Evolutionary conservation across 2,329 filamentous ascomycete species (phyloP).

Genomic region (Neoarthrinium moseri): DNA sequence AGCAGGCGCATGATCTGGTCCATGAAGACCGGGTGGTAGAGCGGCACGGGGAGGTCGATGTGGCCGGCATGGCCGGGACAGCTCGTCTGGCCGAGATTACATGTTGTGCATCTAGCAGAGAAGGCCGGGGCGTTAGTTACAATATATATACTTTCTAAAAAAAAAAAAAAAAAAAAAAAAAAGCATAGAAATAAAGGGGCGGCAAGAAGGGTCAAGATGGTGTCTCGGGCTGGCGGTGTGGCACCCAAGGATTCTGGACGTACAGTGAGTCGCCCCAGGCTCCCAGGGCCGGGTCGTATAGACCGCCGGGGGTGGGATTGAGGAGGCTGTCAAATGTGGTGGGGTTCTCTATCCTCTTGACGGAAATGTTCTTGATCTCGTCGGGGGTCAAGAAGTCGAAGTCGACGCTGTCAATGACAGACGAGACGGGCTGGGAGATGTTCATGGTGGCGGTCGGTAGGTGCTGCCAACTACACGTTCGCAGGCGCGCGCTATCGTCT

Average conservation of each 20-base stretch:
- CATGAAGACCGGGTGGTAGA: constrained; percentile 97
- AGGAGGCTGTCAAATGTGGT: constrained; percentile 91
- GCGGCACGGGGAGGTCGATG: constrained; percentile 77
- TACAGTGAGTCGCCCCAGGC: constrained; percentile 85
- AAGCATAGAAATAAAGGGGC: too few species aligned
- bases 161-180: too few species aligned
- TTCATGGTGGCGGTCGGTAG: constrained; percentile 50
- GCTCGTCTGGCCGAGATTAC: constrained; percentile 74
- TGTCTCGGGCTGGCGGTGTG: too few species aligned
- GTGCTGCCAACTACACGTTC: constrained; percentile 3
- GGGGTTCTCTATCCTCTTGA: constrained; percentile 90
- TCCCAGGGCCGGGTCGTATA: constrained; percentile 90
- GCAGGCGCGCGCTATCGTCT: constrained; percentile 10
- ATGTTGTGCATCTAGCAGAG: constrained; percentile 77
- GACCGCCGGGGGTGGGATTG: constrained; percentile 83
- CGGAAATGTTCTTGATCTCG: constrained; percentile 86
- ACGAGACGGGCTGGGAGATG: constrained; percentile 78
- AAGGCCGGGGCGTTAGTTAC: too few species aligned
- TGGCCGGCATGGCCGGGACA: constrained; percentile 95
- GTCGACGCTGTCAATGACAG: constrained; percentile 81
- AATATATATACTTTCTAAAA: too few species aligned
- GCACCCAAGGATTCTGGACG: too few species aligned
- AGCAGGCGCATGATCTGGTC: constrained; percentile 86
- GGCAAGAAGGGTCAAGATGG: too few species aligned
- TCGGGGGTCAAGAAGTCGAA: constrained; percentile 80